A percentile compares a stretch with the other conserved stretches of the same genome.
Conservation (phyloP, 2,329 filamentous ascomycete species). For the Ophiocordyceps camponoti-leonardi region DNA sequence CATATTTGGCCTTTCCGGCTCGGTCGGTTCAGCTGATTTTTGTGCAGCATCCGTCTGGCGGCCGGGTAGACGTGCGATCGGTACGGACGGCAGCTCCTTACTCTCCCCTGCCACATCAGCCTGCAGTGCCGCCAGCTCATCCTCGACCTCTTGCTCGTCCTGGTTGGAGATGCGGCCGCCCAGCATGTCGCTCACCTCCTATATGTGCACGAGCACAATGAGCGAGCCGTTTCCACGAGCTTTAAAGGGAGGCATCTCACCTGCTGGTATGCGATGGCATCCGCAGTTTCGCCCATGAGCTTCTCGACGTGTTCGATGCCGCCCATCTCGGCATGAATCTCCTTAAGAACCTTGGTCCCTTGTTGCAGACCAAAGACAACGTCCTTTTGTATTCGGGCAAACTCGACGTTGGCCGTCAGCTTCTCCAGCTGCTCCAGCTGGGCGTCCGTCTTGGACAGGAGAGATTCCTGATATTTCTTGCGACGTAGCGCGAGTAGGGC, state of each 20-base stretch:
- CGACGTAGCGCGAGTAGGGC: slow-evolving; percentile 78
- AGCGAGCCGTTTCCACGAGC: neutral
- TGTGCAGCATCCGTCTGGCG: slow-evolving; percentile 4
- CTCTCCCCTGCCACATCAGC: slow-evolving; percentile 13
- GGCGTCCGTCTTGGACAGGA: slow-evolving; percentile 75
- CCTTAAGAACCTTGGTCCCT: slow-evolving; percentile 73
- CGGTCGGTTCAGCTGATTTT: slow-evolving; percentile 6
- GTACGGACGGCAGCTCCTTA: slow-evolving; percentile 13
- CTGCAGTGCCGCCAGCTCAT: slow-evolving; percentile 75
- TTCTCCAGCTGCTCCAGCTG: slow-evolving; percentile 91
- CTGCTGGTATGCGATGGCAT: slow-evolving; percentile 81
- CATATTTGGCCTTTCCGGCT: slow-evolving; percentile 21
- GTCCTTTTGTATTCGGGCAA: slow-evolving; percentile 92
- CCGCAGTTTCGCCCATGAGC: slow-evolving; percentile 80
- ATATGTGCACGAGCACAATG: slow-evolving; percentile 1
- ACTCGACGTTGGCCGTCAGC: slow-evolving; percentile 78
- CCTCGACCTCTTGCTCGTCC: slow-evolving; percentile 95
- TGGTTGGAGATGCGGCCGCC: slow-evolving; percentile 77
- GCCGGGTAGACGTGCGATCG: slow-evolving; percentile 15
- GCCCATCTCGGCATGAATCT: slow-evolving; percentile 92
- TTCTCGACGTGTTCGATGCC: slow-evolving; percentile 88
- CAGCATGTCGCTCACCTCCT: slow-evolving; percentile 90
- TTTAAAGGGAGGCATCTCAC: slow-evolving; percentile 21
- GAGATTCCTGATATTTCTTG: slow-evolving; percentile 92
- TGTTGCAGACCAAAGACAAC: slow-evolving; percentile 84